Percentiles rank a stretch among this genome's conserved stretches.
Evolutionary conservation across 495 filamentous ascomycete species (phyloP).

Genomic region (Penicillium macrosclerotiorum): DNA sequence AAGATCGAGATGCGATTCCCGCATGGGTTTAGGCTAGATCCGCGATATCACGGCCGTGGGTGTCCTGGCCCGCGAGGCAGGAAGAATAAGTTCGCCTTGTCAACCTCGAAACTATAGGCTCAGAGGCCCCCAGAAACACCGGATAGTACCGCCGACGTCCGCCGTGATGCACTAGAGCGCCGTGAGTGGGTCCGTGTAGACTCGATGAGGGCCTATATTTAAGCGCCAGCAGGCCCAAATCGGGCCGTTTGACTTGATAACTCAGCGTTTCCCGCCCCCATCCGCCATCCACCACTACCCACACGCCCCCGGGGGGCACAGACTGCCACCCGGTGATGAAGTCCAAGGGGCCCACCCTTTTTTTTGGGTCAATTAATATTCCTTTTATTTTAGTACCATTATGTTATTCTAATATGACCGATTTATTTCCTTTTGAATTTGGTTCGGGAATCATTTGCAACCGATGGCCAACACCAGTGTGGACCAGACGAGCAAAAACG

Average conservation of each 20-base stretch:
- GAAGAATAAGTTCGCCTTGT: conserved; percentile 23
- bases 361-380: too few species aligned
- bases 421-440: too few species aligned
- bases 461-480: neutral
- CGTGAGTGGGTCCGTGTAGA: conserved; percentile 25
- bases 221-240: conserved; percentile 36
- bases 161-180: conserved; percentile 35
- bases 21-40: too few species aligned
- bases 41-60: conserved; percentile 31
- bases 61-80: conserved; percentile 42
- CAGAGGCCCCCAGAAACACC: conserved; percentile 31
- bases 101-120: conserved; percentile 45
- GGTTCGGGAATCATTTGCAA: neutral
- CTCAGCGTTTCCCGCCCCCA: conserved; percentile 22
- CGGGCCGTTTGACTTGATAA: conserved; percentile 20
- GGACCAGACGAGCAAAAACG: neutral
- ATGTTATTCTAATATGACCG: too few species aligned
- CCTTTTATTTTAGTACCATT: too few species aligned
- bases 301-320: conserved; percentile 5
- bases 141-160: conserved; percentile 33
- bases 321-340: conserved; percentile 7
- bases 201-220: conserved; percentile 41
- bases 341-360: too few species aligned
- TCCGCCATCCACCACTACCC: conserved; percentile 20
- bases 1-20: too few species aligned